A percentile compares a stretch with the other conserved stretches of the same genome.
These are phyloP conservation scores for Cercis canadensis DNA, from an alignment of 306 rosid species.

Conservation along the genomic window DNA sequence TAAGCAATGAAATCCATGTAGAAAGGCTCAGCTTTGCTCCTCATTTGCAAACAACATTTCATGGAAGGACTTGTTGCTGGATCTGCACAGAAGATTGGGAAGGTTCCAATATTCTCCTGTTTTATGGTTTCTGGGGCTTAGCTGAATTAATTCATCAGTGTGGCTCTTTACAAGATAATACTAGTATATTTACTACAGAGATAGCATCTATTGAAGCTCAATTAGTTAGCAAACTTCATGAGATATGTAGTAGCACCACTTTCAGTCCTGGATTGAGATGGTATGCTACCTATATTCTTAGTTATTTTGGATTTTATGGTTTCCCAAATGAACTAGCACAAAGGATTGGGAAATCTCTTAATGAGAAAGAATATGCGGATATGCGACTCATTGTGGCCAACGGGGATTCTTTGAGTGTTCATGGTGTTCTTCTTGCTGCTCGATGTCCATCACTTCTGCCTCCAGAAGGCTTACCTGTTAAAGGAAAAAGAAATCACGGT, in stretches of 20 bases:
- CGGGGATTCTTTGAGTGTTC: conserved; percentile 63
- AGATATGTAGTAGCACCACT: conserved; percentile 49
- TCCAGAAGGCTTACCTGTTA: conserved; percentile 35
- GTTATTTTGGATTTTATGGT: conserved; percentile 76
- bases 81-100: conserved; percentile 71
- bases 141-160: conserved; percentile 65
- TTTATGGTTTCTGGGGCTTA: conserved; percentile 74
- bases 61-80: conserved; percentile 68
- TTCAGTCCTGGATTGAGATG: conserved; percentile 69
- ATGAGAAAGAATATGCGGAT: conserved; percentile 64
- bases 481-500: conserved; percentile 36
- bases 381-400: conserved; percentile 54
- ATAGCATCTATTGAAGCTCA: conserved; percentile 49
- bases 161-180: conserved; percentile 39
- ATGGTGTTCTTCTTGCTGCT: conserved; percentile 72
- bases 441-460: conserved; percentile 82
- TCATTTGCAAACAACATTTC: conserved; percentile 53
- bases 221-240: conserved; percentile 56
- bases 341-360: conserved; percentile 65
- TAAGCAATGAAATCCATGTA: conserved; percentile 47
- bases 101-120: conserved; percentile 62
- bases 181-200: conserved; percentile 34
- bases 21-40: conserved; percentile 57
- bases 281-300: conserved; percentile 72
- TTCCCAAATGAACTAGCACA: conserved; percentile 74